phyloP scores from a whole-genome alignment of 1,284 basidiomycete species.

The Ganoderma multipileum region DNA sequence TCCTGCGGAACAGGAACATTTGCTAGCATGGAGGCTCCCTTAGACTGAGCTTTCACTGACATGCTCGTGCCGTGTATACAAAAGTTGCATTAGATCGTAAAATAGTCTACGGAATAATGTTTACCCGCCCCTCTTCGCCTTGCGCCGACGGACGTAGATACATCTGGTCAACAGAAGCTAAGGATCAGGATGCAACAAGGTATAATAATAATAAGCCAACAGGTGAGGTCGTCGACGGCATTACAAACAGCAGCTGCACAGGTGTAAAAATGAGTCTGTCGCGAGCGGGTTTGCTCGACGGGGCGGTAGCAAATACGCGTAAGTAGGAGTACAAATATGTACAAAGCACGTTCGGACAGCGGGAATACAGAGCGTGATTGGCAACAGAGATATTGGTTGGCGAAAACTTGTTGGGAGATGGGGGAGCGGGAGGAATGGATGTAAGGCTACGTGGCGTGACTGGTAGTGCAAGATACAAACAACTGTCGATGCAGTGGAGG shows the following conservation, averaged over 20 bases:
- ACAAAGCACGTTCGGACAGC: conserved; percentile 36
- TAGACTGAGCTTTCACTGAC: neutral
- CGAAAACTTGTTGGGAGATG: neutral
- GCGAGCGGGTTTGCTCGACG: neutral
- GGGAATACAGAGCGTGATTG: conserved; percentile 31
- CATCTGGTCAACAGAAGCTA: neutral
- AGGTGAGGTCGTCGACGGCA: neutral
- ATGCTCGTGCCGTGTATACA: conserved; percentile 3
- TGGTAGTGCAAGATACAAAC: conserved; percentile 32
- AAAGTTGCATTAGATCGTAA: conserved; percentile 22
- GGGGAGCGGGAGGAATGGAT: neutral
- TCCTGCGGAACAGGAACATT: neutral
- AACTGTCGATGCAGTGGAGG: conserved; percentile 24
- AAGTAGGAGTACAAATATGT: conserved; percentile 32
- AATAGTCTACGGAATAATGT: conserved; percentile 22
- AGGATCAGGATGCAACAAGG: neutral
- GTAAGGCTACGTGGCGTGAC: conserved; percentile 17
- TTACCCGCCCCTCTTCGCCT: conserved; percentile 13
- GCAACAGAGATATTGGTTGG: neutral
- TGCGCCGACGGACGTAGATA: neutral
- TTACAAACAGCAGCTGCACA: neutral
- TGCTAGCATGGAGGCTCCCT: neutral
- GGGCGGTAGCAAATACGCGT: neutral
- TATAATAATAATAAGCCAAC: neutral
- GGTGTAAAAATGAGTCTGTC: neutral